A percentile compares a stretch with the other conserved stretches of the same genome.
phyloP scores from a whole-genome alignment of 2,329 filamentous ascomycete species.

The Davidsoniella eucalypti region DNA sequence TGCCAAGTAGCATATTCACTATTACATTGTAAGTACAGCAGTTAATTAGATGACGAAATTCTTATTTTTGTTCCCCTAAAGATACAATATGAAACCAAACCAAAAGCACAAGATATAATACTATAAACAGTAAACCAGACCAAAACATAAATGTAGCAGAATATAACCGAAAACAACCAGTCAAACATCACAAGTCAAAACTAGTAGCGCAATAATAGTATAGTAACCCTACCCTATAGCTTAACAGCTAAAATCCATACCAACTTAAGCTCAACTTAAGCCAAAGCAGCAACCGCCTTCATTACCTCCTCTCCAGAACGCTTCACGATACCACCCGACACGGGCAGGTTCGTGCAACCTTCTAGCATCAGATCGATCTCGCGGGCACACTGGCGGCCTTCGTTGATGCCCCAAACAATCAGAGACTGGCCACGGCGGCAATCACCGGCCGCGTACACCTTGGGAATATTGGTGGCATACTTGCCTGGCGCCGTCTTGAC shows the following conservation, averaged over 20 bases:
- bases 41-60: too few species aligned
- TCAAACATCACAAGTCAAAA: neutral
- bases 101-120: neutral
- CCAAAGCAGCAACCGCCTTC: conserved; percentile 17
- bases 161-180: neutral
- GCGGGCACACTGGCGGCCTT: conserved; percentile 80
- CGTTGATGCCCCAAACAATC: conserved; percentile 98
- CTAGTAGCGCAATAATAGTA: too few species aligned
- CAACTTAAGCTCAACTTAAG: conserved; percentile 9
- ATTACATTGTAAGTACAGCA: too few species aligned
- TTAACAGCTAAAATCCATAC: neutral
- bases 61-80: too few species aligned
- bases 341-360: conserved; percentile 61
- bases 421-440: conserved; percentile 88
- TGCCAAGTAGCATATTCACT: too few species aligned
- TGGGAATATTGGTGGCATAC: conserved; percentile 74
- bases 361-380: conserved; percentile 83
- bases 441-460: conserved; percentile 87
- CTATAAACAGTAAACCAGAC: neutral
- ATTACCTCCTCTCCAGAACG: conserved; percentile 59
- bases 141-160: neutral
- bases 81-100: neutral
- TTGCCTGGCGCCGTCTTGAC: conserved; percentile 82
- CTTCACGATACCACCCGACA: conserved; percentile 87
- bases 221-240: neutral